These are phyloP conservation scores for Tremella mesenterica DNA, from an alignment of 768 basidiomycete genomes.

Conservation along the genomic window DNA sequence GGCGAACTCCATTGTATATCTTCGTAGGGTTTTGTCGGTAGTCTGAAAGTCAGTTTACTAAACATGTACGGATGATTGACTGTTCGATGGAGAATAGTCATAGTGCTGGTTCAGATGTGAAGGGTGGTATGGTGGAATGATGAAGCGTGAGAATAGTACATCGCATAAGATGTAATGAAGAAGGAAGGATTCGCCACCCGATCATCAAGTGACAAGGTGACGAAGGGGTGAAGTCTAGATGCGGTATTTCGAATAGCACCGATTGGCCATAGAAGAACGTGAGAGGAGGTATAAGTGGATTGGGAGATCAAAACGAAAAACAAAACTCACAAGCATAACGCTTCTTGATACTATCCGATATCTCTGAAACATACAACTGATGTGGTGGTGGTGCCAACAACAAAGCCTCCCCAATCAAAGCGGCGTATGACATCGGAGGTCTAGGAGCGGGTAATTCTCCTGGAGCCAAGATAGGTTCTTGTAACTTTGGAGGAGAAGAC, in stretches of 20 bases:
- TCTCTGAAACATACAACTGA: constrained; percentile 40
- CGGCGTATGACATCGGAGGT: constrained; percentile 39
- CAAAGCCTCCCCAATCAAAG: constrained; percentile 41
- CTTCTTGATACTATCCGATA: constrained; percentile 38
- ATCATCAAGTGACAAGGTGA: not conserved
- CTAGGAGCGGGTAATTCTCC: constrained; percentile 37
- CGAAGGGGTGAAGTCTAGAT: constrained; percentile 5
- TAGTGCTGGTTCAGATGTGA: not conserved
- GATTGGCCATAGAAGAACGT: too few species aligned
- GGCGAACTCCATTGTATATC: constrained; percentile 44
- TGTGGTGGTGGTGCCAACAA: constrained; percentile 34
- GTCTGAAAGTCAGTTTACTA: constrained; percentile 23
- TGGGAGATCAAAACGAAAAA: not conserved
- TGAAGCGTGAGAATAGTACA: not conserved
- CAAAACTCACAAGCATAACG: constrained; percentile 36
- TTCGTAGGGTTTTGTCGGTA: constrained; percentile 42
- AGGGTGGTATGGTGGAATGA: not conserved
- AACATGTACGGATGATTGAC: not conserved
- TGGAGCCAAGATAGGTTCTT: constrained; percentile 35
- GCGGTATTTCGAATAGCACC: too few species aligned
- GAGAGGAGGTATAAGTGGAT: not conserved
- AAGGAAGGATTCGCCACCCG: too few species aligned
- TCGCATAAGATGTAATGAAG: too few species aligned
- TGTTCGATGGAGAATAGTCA: constrained; percentile 1
- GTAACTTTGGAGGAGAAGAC: not conserved